A percentile compares a stretch with the other conserved stretches of the same genome.
Evolutionary conservation across 257 asterid species (phyloP).

Genomic region (Salvia rosmarinus): DNA sequence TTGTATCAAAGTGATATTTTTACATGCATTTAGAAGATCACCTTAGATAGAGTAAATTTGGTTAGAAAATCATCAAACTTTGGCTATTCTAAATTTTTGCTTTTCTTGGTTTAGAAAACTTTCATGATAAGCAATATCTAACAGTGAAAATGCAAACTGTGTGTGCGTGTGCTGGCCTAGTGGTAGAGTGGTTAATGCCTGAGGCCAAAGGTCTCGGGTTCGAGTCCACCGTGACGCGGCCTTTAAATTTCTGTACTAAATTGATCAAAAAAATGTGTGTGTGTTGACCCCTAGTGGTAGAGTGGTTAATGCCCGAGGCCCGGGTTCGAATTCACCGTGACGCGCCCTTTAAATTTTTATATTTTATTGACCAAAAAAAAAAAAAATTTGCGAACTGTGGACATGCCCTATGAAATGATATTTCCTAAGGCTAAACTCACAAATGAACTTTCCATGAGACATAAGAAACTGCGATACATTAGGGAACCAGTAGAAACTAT

Average conservation of each 20-base stretch:
- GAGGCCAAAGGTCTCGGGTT: too few species aligned
- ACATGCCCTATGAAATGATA: neutral
- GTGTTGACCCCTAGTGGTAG: too few species aligned
- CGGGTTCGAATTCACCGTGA: too few species aligned
- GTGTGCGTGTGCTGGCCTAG: too few species aligned
- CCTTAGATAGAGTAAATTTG: neutral
- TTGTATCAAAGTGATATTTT: neutral
- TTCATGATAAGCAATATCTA: conserved; percentile 2
- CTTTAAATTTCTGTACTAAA: too few species aligned
- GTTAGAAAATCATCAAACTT: neutral
- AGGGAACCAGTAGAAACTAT: neutral
- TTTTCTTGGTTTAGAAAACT: neutral
- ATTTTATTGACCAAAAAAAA: too few species aligned
- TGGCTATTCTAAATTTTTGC: neutral
- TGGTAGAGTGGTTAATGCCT: too few species aligned
- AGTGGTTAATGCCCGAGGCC: too few species aligned
- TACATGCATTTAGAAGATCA: neutral
- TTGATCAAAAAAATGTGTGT: too few species aligned
- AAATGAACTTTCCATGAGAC: neutral
- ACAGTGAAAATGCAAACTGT: neutral
- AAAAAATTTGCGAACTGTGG: neutral
- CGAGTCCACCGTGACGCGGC: too few species aligned
- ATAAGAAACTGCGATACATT: neutral
- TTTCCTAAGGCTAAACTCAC: neutral
- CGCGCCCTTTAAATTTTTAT: too few species aligned